Conservation (phyloP, 2,329 filamentous ascomycete species). For the Talaromyces sp. region DNA sequence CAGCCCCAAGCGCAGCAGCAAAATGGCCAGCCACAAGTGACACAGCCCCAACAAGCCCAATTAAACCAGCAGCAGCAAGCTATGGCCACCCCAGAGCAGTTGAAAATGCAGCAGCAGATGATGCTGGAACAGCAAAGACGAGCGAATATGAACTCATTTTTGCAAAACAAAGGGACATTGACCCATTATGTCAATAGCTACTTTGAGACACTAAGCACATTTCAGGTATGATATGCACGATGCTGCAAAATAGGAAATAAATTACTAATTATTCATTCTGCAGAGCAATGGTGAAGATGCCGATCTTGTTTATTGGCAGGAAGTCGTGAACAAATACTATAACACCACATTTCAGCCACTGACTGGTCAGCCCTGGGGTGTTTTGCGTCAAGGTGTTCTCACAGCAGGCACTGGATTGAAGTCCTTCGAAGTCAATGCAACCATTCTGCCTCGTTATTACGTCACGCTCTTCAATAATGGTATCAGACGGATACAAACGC, state of each 20-base stretch:
- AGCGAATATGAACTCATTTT: constrained; percentile 28
- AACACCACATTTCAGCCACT: constrained; percentile 48
- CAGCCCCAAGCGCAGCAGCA: constrained; percentile 24
- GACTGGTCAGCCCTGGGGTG: constrained; percentile 52
- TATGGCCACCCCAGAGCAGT: constrained; percentile 42
- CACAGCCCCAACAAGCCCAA: constrained; percentile 17
- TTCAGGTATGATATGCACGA: constrained; percentile 42
- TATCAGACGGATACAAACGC: constrained; percentile 79
- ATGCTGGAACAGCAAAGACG: constrained; percentile 35
- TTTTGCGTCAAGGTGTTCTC: constrained; percentile 70
- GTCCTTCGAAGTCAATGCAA: constrained; percentile 79
- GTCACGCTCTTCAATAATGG: constrained; percentile 85
- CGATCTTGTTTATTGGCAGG: constrained; percentile 74
- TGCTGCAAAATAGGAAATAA: not conserved
- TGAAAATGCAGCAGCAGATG: constrained; percentile 45
- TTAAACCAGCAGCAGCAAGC: constrained; percentile 36
- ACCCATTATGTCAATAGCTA: constrained; percentile 57
- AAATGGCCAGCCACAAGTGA: constrained; percentile 4
- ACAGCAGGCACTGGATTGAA: constrained; percentile 62
- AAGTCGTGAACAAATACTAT: constrained; percentile 80
- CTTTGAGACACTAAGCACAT: constrained; percentile 56
- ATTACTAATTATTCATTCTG: constrained; percentile 8
- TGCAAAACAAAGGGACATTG: constrained; percentile 39
- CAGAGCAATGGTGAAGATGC: constrained; percentile 61
- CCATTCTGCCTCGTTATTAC: constrained; percentile 84